Conservation (phyloP, 495 filamentous ascomycete genomes). For the Aspergillus cavernicola region DNA sequence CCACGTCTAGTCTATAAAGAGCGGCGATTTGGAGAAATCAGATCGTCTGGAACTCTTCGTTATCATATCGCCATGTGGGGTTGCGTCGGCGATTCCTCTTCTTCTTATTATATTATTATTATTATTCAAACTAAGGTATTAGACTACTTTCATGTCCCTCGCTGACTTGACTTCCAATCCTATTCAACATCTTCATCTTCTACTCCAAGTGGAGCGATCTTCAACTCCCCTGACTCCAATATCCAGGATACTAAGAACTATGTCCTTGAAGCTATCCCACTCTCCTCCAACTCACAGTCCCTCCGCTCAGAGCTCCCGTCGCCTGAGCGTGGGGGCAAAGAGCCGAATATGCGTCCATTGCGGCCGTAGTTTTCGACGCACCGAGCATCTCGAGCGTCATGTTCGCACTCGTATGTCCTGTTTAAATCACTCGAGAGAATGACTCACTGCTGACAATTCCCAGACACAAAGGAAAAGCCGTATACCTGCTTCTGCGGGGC, state of each 20-base stretch:
- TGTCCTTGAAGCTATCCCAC: constrained; percentile 3
- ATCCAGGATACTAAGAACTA: not conserved
- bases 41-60: not conserved
- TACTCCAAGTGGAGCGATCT: not conserved
- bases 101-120: not conserved
- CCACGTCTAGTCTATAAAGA: not conserved
- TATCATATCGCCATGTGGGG: constrained; percentile 8
- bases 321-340: constrained; percentile 29
- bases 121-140: not conserved
- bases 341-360: constrained; percentile 39
- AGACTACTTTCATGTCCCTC: not conserved
- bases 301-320: constrained; percentile 15
- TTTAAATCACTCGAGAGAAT: not conserved
- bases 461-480: constrained; percentile 54
- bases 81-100: constrained; percentile 1
- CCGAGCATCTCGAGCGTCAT: constrained; percentile 52
- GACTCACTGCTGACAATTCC: constrained; percentile 16
- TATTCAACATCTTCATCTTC: not conserved
- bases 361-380: constrained; percentile 39
- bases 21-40: constrained; percentile 1
- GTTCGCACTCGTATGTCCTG: constrained; percentile 47
- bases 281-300: not conserved
- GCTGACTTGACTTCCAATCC: not conserved
- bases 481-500: constrained; percentile 54
- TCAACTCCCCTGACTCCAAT: not conserved